These are phyloP conservation scores for Pisolithus albus DNA, from an alignment of 768 basidiomycete species.

Conservation along the genomic window DNA sequence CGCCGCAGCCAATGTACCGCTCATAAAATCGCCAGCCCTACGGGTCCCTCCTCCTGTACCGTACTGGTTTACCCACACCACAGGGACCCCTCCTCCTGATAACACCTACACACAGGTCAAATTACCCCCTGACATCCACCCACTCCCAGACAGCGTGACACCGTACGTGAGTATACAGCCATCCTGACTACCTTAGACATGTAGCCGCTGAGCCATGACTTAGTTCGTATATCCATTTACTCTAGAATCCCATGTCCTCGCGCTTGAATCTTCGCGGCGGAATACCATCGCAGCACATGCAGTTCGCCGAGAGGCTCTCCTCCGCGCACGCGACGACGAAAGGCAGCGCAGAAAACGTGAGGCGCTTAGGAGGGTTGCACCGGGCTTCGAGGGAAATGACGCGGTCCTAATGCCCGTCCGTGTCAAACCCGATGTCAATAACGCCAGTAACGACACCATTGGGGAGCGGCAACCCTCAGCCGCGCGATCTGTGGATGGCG, in stretches of 20 bases:
- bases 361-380: constrained; percentile 69
- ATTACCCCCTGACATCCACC: constrained; percentile 88
- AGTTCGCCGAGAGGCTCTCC: constrained; percentile 62
- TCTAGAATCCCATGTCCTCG: constrained; percentile 78
- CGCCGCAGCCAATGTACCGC: constrained; percentile 65
- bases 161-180: constrained; percentile 60
- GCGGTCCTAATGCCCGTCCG: constrained; percentile 38
- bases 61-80: constrained; percentile 34
- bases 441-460: constrained; percentile 1
- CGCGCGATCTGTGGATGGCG: no score
- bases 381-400: constrained; percentile 70
- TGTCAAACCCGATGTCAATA: constrained; percentile 5
- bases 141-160: constrained; percentile 83
- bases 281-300: constrained; percentile 58
- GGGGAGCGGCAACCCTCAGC: neutral
- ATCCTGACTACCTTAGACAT: no score
- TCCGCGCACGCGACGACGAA: constrained; percentile 69
- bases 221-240: constrained; percentile 97
- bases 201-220: neutral
- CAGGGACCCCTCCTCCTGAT: no score
- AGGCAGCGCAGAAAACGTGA: constrained; percentile 58
- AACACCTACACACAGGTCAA: constrained; percentile 56
- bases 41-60: constrained; percentile 77
- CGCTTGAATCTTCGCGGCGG: constrained; percentile 66
- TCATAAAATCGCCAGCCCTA: constrained; percentile 90